A percentile compares a stretch with the other conserved stretches of the same genome.
Evolutionary conservation across 768 basidiomycete species (phyloP).

Genomic region (Myochromella boudieri): DNA sequence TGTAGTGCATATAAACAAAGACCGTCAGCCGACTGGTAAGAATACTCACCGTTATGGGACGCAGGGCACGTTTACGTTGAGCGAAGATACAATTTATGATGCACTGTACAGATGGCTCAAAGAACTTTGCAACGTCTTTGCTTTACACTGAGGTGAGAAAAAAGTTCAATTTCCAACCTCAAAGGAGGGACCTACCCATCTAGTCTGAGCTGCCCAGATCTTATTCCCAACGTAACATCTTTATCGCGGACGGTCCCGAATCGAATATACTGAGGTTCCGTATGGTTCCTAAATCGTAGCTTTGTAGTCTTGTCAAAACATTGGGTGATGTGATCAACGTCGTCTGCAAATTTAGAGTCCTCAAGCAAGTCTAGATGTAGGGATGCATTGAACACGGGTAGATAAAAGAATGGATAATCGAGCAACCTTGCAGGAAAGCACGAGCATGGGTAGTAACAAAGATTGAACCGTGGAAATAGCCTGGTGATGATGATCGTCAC

Average conservation of each 20-base stretch:
- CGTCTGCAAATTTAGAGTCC: constrained; percentile 38
- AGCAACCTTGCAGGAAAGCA: constrained; percentile 37
- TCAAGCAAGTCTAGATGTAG: constrained; percentile 40
- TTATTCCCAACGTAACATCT: constrained; percentile 36
- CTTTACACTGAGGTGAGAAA: constrained; percentile 8
- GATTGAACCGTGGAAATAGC: constrained; percentile 47
- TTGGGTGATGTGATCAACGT: constrained; percentile 37
- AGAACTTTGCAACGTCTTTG: constrained; percentile 23
- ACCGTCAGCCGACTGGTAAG: background rate
- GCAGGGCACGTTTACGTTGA: constrained; percentile 9
- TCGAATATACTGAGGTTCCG: constrained; percentile 40
- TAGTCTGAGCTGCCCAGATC: constrained; percentile 47
- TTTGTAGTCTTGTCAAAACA: constrained; percentile 49
- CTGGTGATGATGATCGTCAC: constrained; percentile 26
- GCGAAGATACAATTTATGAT: constrained; percentile 20
- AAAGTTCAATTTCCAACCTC: background rate
- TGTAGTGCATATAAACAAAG: constrained; percentile 9
- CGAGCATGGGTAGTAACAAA: constrained; percentile 43
- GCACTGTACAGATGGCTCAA: constrained; percentile 24
- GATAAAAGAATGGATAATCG: background rate
- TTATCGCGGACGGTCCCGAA: constrained; percentile 43
- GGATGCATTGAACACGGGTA: no score
- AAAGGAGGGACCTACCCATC: constrained; percentile 22
- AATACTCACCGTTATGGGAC: constrained; percentile 18
- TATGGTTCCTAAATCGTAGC: constrained; percentile 33